phyloP scores from a whole-genome alignment of 768 basidiomycete genomes.

The Tephrocybe rancida region DNA sequence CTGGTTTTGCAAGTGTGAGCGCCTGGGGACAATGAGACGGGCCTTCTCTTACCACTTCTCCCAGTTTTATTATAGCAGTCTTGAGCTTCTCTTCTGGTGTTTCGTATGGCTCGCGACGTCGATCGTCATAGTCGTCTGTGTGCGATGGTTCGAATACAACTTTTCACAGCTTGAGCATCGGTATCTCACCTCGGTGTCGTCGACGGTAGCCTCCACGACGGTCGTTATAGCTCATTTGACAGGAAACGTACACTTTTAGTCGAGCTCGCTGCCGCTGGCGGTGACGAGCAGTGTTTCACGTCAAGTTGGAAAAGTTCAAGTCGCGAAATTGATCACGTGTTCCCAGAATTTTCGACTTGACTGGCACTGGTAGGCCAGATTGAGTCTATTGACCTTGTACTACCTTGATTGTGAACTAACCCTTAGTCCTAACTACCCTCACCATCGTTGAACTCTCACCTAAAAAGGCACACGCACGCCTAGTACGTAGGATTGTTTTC shows the following conservation, averaged over 20 bases:
- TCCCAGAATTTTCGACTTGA: neutral
- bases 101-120: slow-evolving; percentile 64
- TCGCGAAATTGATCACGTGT: neutral
- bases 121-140: slow-evolving; percentile 71
- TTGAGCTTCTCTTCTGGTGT: slow-evolving; percentile 75
- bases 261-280: slow-evolving; percentile 10
- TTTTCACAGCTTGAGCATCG: slow-evolving; percentile 16
- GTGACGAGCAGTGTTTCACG: neutral
- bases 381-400: too few species aligned
- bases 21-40: neutral
- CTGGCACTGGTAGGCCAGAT: neutral
- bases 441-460: too few species aligned
- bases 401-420: too few species aligned
- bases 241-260: slow-evolving; percentile 20
- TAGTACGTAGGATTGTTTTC: too few species aligned
- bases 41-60: slow-evolving; percentile 71
- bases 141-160: slow-evolving; percentile 19
- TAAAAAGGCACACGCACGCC: too few species aligned
- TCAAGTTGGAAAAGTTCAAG: neutral
- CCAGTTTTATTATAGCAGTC: slow-evolving; percentile 67
- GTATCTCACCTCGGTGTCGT: slow-evolving; percentile 56
- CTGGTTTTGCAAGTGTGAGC: slow-evolving; percentile 35
- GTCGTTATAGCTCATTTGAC: slow-evolving; percentile 57
- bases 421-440: too few species aligned
- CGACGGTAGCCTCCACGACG: slow-evolving; percentile 52